Evolutionary conservation across 2,329 filamentous ascomycete genomes (phyloP), one percentile per base, ranked within the genome.

Genomic region (Curvularia verruculosa): DNA sequence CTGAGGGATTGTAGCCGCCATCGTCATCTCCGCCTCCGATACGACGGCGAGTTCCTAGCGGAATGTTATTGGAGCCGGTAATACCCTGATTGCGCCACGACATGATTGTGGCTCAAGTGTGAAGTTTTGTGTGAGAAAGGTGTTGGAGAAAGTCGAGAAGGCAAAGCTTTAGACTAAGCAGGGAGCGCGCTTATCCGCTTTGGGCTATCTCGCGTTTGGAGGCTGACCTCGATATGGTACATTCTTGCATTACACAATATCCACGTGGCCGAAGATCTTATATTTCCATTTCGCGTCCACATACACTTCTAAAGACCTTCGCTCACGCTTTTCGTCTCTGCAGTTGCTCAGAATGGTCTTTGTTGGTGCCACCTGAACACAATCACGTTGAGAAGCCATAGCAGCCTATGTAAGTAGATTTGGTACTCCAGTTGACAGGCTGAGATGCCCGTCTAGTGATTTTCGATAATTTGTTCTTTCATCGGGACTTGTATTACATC

Each of bases 41-140:
- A 60, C 93, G 90, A 70, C 90, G 87, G 65, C 87, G 85, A 69
- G 87, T 96, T 50, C 95, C 95, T 60, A 99, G 82, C 59, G 95
- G 95, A 71, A 99, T 96, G 74, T 97, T 98, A 80, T 99, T 99
- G 43, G 96, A 98, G 50, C 95, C 95, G 19, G 95, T 99, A 76
- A 96, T 96, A 68, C 95, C 95, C 72, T 86, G 83, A 63, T 83
- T 85, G 72, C 86, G 83, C 85, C 86, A 88, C 76, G 86, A 79
- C 86, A 88, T 88, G 40, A 44, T 79, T 64, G 55, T 56, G 53
- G 55, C 61, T 55, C 40, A 51, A 12, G 29, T n/a, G n/a, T n/a
- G n/a, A 66, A 55, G 60, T 54, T 59, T 9, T 10, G 28, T 29
- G 28, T 10, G 9, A 10, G 28, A 29, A 40, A 49, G 48, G 54